A percentile compares a stretch with the other conserved stretches of the same genome.
These are phyloP conservation scores for Scedosporium dehoogii DNA, from an alignment of 2,329 filamentous ascomycete genomes.

Conservation along the genomic window DNA sequence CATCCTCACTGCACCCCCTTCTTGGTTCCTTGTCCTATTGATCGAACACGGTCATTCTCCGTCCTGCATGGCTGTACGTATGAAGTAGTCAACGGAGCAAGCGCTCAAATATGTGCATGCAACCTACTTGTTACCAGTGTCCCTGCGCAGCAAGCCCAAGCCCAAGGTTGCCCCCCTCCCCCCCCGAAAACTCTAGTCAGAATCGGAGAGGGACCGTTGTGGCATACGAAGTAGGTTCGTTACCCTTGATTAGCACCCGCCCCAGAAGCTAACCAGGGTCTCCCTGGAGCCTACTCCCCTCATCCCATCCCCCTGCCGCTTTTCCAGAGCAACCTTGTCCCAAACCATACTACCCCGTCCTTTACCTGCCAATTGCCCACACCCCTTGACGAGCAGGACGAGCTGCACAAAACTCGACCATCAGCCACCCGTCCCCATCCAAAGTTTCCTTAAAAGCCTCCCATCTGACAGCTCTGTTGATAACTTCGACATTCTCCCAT, in stretches of 20 bases:
- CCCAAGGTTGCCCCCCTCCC: background rate
- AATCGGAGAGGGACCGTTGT: background rate
- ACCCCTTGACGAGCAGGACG: constrained; percentile 23
- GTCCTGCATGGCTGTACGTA: background rate
- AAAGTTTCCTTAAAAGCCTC: constrained; percentile 7
- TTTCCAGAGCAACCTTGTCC: constrained; percentile 5
- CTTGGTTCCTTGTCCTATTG: background rate
- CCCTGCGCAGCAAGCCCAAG: background rate
- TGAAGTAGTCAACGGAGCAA: background rate
- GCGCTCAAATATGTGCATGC: background rate
- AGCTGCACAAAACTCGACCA: constrained; percentile 41
- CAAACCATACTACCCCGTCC: background rate
- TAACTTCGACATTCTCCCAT: constrained; percentile 19
- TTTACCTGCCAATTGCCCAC: constrained; percentile 4
- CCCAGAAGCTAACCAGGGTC: constrained; percentile 5
- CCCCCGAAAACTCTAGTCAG: background rate
- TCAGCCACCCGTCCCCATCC: constrained; percentile 22
- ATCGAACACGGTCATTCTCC: background rate
- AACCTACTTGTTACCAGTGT: background rate
- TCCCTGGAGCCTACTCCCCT: constrained; percentile 2
- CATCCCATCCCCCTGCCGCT: constrained; percentile 1
- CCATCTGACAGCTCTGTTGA: background rate
- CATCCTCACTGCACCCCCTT: background rate
- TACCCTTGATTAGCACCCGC: constrained; percentile 6
- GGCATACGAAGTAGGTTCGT: background rate